Conservation (phyloP, 768 basidiomycete genomes). For the Phylloporus sp. region DNA sequence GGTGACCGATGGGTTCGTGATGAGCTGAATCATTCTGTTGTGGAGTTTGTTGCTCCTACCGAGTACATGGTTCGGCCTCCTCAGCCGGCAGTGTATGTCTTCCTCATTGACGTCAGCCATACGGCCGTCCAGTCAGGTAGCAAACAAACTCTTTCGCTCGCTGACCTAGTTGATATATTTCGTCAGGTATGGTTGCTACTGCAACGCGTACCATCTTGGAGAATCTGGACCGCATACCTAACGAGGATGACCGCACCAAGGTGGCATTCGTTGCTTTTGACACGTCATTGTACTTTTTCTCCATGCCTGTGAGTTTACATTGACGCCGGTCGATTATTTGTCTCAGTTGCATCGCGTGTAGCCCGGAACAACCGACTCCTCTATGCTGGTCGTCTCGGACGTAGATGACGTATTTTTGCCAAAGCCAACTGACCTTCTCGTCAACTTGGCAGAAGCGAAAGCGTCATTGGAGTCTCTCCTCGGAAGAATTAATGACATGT, state of each 20-base stretch:
- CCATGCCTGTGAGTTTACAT: constrained; percentile 54
- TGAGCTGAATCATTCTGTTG: constrained; percentile 90
- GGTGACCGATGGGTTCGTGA: constrained; percentile 93
- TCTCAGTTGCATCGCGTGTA: constrained; percentile 20
- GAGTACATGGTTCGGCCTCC: constrained; percentile 99
- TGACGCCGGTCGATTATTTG: neutral
- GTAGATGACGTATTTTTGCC: constrained; percentile 97
- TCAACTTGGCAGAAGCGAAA: constrained; percentile 86
- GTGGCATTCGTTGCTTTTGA: constrained; percentile 92
- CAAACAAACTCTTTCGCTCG: constrained; percentile 10
- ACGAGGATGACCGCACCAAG: constrained; percentile 91
- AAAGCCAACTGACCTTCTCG: constrained; percentile 92
- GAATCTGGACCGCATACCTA: constrained; percentile 91
- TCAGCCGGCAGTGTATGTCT: constrained; percentile 94
- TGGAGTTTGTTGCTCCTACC: constrained; percentile 96
- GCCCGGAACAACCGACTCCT: constrained; percentile 72
- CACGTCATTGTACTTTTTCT: constrained; percentile 94
- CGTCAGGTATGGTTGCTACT: constrained; percentile 92
- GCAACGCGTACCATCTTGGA: constrained; percentile 96
- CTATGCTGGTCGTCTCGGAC: constrained; percentile 97
- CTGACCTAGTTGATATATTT: neutral
- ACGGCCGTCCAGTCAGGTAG: constrained; percentile 83
- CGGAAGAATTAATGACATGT: constrained; percentile 89
- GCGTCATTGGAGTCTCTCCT: constrained; percentile 78
- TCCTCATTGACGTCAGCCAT: constrained; percentile 96